phyloP scores from a whole-genome alignment of 768 basidiomycete species.

The Leccinum obscurum region DNA sequence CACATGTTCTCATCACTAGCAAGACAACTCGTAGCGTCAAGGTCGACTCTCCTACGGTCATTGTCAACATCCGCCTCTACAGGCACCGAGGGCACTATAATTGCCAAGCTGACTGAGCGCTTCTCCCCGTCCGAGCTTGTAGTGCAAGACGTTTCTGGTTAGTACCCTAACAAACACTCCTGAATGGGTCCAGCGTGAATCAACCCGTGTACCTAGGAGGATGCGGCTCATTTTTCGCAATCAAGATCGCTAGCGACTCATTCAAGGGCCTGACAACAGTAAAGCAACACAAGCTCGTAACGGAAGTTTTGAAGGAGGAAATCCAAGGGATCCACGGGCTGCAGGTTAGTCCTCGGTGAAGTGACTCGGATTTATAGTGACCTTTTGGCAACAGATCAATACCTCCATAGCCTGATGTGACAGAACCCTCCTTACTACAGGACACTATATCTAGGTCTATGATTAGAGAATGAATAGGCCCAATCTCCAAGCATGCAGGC shows the following conservation, averaged over 20 bases:
- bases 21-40: conserved; percentile 35
- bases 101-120: conserved; percentile 66
- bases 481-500: background rate
- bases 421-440: background rate
- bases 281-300: conserved; percentile 93
- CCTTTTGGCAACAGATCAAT: conserved; percentile 37
- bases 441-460: conserved; percentile 9
- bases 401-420: conserved; percentile 19
- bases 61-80: conserved; percentile 26
- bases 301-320: conserved; percentile 81
- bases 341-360: conserved; percentile 58
- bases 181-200: background rate
- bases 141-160: conserved; percentile 96
- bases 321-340: conserved; percentile 91
- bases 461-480: conserved; percentile 5
- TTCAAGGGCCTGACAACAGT: conserved; percentile 87
- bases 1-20: conserved; percentile 26
- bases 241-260: conserved; percentile 77
- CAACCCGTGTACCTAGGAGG: conserved; percentile 58
- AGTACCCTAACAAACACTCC: conserved; percentile 20
- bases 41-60: conserved; percentile 28
- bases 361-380: conserved; percentile 6
- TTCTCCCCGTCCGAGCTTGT: conserved; percentile 81
- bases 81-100: conserved; percentile 54
- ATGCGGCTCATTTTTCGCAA: conserved; percentile 96